Base-by-base conservation (phyloP, 352 stramenopile species). In the Phytophthora cactorum region DNA sequence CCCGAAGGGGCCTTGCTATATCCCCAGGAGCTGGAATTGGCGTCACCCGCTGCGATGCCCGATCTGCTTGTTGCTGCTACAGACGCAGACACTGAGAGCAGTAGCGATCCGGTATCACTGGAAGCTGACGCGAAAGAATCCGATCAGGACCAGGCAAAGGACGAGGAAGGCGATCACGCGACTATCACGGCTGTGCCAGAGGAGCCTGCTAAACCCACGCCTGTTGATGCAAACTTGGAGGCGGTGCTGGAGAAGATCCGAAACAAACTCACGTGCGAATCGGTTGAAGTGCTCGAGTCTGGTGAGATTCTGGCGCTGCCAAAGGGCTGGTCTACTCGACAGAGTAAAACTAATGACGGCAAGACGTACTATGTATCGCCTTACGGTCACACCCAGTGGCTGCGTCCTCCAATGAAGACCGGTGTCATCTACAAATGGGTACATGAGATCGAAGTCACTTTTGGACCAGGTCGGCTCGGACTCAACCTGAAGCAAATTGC, bases 321-420 rank as follows among this genome's bases (percentile, higher is more conserved):
- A 0, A 91, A 91, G 45, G 88, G 83, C 11, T 96, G 88, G 88
- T 83, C 84, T 2, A 93, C 82, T 17, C 84, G 86, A 7, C 78
- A 87, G 54, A 94, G 85, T 63, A 91, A 91, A 62, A 92, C 86
- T n/a, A 87, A 94, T 55, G 81, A 86, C 32, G 85, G 85, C 17
- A 93, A 93, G 71, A 90, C 70, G n/a, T 96, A 96, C 52, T 96
- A 88, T 59, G 88, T 96, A 28, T 93, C 82, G 15, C 88, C 88
- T 9, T 92, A 89, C 43, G 88, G 88, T 32, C 82, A 95, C 39
- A 93, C 88, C 10, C 85, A 93, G 53, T 96, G 88, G 88, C 53
- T 96, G 7, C 86, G 85, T 2, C 88, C 88, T 31, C 84, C 84
- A 1, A 82, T 96, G 70, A 86, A 87, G 62, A 93, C 88, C 51